These are phyloP conservation scores for Fusarium mundagurra DNA, from an alignment of 2,329 filamentous ascomycete genomes.

Conservation along the genomic window DNA sequence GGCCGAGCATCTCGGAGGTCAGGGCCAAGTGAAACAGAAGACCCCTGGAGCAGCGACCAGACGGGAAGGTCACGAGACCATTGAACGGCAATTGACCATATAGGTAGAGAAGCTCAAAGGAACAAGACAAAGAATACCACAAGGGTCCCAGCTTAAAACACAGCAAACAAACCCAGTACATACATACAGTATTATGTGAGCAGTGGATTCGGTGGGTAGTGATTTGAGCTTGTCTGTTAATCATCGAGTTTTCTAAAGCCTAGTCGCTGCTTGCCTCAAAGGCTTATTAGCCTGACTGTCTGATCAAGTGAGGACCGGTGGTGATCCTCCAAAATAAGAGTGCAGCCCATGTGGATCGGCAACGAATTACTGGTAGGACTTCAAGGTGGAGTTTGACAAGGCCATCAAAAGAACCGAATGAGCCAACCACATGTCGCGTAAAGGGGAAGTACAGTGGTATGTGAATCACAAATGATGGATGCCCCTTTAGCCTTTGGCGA, in stretches of 20 bases:
- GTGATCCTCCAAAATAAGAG: conserved; percentile 13
- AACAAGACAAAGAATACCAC: conserved; percentile 10
- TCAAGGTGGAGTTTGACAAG: conserved; percentile 7
- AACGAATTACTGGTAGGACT: background rate
- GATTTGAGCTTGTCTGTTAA: conserved; percentile 28
- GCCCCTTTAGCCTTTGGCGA: background rate
- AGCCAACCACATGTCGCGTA: conserved; percentile 11
- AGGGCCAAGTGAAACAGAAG: conserved; percentile 18
- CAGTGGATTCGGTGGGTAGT: conserved; percentile 7
- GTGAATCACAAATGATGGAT: background rate
- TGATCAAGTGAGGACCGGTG: conserved; percentile 27
- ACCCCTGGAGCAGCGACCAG: conserved; percentile 16
- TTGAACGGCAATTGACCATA: conserved; percentile 3
- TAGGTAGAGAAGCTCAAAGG: conserved; percentile 20
- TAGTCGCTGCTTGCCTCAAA: background rate
- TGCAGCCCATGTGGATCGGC: conserved; percentile 21
- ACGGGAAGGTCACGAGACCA: conserved; percentile 33
- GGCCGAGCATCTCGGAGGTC: conserved; percentile 24
- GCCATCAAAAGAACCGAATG: background rate
- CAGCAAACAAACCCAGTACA: conserved; percentile 15
- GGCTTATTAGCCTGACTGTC: background rate
- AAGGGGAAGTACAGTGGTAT: background rate
- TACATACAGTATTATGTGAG: no score
- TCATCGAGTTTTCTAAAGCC: background rate
- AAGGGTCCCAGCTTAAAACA: conserved; percentile 3